Evolutionary conservation across 352 stramenopile species (phyloP), one percentile per base, ranked within the genome.

Genomic region (Phytopythium litorale): DNA sequence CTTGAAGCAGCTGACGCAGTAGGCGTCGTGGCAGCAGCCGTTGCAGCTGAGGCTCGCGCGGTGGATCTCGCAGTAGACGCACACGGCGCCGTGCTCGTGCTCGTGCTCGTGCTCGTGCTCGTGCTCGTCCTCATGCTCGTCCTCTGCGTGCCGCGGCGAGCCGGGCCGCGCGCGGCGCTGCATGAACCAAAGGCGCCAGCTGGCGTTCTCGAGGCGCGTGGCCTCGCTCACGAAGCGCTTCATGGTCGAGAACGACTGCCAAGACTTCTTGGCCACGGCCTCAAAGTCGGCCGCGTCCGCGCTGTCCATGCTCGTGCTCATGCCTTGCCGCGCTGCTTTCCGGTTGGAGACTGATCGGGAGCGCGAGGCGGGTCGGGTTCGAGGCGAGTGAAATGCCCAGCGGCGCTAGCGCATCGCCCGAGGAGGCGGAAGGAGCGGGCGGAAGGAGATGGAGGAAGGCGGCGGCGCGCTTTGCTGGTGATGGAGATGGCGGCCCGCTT

Each of bases 191-290:
- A 93, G 72, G 7, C 83, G 81, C 83, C 84, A 95, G 60, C 79
- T 92, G 12, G 84, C 83, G 75, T 94, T 94, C 71, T 95, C 82
- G 13, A 95, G 70, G 6, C 87, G 82, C 33, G 73, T 76, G 38
- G 83, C 84, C 65, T 95, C 87, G 67, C 78, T 79, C 66, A 95
- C 77, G 64, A 95, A 95, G 64, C 84, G 82, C 69, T 83, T 84
- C 83, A 94, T 91, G 56, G 86, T 94, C 51, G 79, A 91, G 70
- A 94, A 92, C 45, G 79, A 91, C 74, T 94, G 86, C 86, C 86
- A 94, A 23, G 81, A 90, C 79, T 92, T 86, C 68, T 89, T 89
- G 53, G 80, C 82, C 9, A 79, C 75, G 33, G 83, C 68, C 58
- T 91, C 82, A 58, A 91, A 89, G 72, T 75, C 76, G 21, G 62